Base-by-base conservation (phyloP, 768 basidiomycete genomes). In the Phallus indusiatus region DNA sequence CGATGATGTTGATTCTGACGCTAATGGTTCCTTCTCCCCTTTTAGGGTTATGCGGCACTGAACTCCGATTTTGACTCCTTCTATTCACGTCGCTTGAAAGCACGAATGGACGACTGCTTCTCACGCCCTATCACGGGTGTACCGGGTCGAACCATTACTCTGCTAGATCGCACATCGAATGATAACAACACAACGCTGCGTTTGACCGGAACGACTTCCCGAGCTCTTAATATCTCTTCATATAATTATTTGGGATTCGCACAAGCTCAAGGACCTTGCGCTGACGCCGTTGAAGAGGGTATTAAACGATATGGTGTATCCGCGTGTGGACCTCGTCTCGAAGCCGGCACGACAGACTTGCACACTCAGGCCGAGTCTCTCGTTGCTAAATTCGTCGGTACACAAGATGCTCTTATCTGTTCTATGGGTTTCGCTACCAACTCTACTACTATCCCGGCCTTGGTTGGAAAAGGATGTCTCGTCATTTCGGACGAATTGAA, bases 191-290 rank as follows among this genome's bases (percentile, higher is more conserved):
- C 81, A 67, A 86, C 85, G 3, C 86, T 90, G 61, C 72, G 82
- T 53, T 76, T 86, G 65, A 88, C 90, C 1, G 95, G 94, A 60
- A 81, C 77, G 0, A 81, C 79, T 22, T 94, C 91, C 0, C 90
- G 94, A 55, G 89, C 86, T 0, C 86, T 99, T 65, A 99, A 99
- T 71, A 88, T 98, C 64, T 94, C 94, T 0, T 96, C 93, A 8
- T 99, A 99, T 77, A 99, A 98, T 74, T 99, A 98, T 70, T 91
- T 99, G 66, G 96, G 96, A 3, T 99, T 99, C 68, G 96, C 95
- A 0, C 92, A 95, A 69, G 88, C 87, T 16, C 81, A 82, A 2
- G 96, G 96, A 14, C 89, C 90, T 6, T 96, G 94, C 69, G 91
- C 96, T 8, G 96, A 98, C 67, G 91, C 90, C 5, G 94, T 92